Conservation (phyloP, 495 filamentous ascomycete species). For the Neurospora sublineolata region DNA sequence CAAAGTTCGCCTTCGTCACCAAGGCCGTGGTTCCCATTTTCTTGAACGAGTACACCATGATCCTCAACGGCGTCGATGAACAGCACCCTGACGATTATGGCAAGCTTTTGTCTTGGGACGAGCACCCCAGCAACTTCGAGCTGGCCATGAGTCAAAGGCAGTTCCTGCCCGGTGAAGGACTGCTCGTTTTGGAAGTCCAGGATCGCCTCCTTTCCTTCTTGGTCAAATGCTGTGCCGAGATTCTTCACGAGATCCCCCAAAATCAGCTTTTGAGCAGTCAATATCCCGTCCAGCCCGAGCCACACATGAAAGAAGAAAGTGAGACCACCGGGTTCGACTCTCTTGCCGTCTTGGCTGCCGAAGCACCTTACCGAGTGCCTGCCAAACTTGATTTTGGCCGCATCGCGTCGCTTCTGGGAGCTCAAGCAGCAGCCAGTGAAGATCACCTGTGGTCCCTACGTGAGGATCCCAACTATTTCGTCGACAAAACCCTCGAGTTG, state of each 20-base stretch:
- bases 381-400: slow-evolving; percentile 27
- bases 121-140: slow-evolving; percentile 10
- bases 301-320: slow-evolving; percentile 18
- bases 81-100: slow-evolving; percentile 29
- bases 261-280: not conserved
- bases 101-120: slow-evolving; percentile 28
- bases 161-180: slow-evolving; percentile 29
- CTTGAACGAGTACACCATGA: slow-evolving; percentile 31
- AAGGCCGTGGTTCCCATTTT: slow-evolving; percentile 23
- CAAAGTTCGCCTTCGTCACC: slow-evolving; percentile 15
- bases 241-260: slow-evolving; percentile 28
- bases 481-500: slow-evolving; percentile 17
- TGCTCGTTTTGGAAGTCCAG: slow-evolving; percentile 37
- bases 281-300: slow-evolving; percentile 19
- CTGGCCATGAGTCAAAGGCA: slow-evolving; percentile 4
- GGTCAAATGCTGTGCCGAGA: slow-evolving; percentile 17
- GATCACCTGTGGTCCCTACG: slow-evolving; percentile 43
- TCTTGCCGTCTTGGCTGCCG: slow-evolving; percentile 21
- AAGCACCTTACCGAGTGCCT: slow-evolving; percentile 38
- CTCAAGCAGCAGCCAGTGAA: slow-evolving; percentile 26
- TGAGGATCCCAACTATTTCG: slow-evolving; percentile 47
- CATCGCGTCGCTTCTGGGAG: slow-evolving; percentile 27
- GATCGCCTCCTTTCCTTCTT: slow-evolving; percentile 33
- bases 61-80: slow-evolving; percentile 24
- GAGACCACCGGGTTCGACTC: slow-evolving; percentile 5